Conservation (phyloP, 1,139 yeast species). For the Taiozyma onychis region DNA sequence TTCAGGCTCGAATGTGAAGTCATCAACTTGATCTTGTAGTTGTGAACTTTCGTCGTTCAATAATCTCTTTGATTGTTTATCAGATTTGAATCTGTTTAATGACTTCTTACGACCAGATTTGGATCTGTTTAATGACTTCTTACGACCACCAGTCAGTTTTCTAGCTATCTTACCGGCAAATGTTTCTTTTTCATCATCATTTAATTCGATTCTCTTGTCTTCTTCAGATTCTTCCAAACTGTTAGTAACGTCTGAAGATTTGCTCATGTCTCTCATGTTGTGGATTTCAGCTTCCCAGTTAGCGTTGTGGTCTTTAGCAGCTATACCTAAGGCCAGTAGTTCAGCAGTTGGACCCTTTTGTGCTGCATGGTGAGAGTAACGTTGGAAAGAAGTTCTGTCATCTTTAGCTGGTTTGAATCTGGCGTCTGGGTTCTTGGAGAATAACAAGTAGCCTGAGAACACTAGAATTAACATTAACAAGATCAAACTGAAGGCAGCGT, state of each 20-base stretch:
- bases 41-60: slow-evolving; percentile 2
- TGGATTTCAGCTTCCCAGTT: slow-evolving; percentile 69
- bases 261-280: slow-evolving; percentile 36
- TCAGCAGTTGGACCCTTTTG: slow-evolving; percentile 44
- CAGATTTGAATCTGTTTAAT: slow-evolving; percentile 1
- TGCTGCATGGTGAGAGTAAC: slow-evolving; percentile 30
- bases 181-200: slow-evolving; percentile 24
- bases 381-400: slow-evolving; percentile 79
- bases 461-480: slow-evolving; percentile 56
- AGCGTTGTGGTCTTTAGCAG: slow-evolving; percentile 65
- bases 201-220: slow-evolving; percentile 11
- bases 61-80: slow-evolving; percentile 8
- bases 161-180: slow-evolving; percentile 31
- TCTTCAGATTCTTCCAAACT: slow-evolving; percentile 13
- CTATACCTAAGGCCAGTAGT: slow-evolving; percentile 56
- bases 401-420: slow-evolving; percentile 79
- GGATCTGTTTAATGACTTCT: slow-evolving; percentile 5
- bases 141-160: slow-evolving; percentile 25
- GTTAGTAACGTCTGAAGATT: slow-evolving; percentile 6
- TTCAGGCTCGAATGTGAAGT: slow-evolving; percentile 9
- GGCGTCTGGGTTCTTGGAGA: slow-evolving; percentile 76
- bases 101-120: slow-evolving; percentile 16
- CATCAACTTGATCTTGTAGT: slow-evolving; percentile 1
- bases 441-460: slow-evolving; percentile 47
- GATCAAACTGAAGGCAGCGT: slow-evolving; percentile 70